A percentile compares a stretch with the other conserved stretches of the same genome.
phyloP scores from a whole-genome alignment of 345 rosid genomes.

The Eucalyptus polybractea region DNA sequence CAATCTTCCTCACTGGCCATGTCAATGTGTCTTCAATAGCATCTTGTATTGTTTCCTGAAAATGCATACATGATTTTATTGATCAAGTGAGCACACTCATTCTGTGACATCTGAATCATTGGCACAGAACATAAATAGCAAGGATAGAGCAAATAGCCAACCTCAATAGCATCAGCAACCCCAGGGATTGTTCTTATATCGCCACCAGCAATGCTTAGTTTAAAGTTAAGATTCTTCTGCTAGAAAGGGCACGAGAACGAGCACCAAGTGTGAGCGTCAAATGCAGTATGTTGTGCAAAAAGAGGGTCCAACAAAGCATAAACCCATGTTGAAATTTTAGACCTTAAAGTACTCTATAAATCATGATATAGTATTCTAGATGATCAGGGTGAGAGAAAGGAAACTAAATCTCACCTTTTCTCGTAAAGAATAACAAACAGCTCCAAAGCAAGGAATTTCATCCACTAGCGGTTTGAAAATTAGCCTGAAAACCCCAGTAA shows the following conservation, averaged over 20 bases:
- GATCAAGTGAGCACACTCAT: not conserved
- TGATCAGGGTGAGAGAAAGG: not conserved
- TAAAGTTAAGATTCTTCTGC: conserved; percentile 78
- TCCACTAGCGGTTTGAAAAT: conserved; percentile 78
- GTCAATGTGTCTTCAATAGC: conserved; percentile 85
- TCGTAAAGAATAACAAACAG: conserved; percentile 64
- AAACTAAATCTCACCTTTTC: conserved; percentile 36
- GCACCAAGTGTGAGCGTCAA: not conserved
- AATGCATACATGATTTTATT: not conserved
- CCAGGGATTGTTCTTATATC: conserved; percentile 80
- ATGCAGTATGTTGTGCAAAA: not conserved
- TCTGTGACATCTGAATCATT: not conserved
- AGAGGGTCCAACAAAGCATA: not conserved
- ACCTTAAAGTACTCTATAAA: not conserved
- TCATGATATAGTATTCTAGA: not conserved
- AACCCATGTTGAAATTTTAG: not conserved
- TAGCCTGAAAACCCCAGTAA: conserved; percentile 90
- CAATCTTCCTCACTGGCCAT: conserved; percentile 86
- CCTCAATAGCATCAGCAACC: conserved; percentile 79
- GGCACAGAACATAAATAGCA: not conserved
- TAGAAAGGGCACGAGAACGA: not conserved
- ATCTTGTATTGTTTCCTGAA: conserved; percentile 69
- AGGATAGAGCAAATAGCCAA: conserved; percentile 5
- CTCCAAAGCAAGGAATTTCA: conserved; percentile 87
- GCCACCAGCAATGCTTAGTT: conserved; percentile 67